Evolutionary conservation across 2,329 filamentous ascomycete species (phyloP).

Genomic region (Purpureocillium lavendulum): DNA sequence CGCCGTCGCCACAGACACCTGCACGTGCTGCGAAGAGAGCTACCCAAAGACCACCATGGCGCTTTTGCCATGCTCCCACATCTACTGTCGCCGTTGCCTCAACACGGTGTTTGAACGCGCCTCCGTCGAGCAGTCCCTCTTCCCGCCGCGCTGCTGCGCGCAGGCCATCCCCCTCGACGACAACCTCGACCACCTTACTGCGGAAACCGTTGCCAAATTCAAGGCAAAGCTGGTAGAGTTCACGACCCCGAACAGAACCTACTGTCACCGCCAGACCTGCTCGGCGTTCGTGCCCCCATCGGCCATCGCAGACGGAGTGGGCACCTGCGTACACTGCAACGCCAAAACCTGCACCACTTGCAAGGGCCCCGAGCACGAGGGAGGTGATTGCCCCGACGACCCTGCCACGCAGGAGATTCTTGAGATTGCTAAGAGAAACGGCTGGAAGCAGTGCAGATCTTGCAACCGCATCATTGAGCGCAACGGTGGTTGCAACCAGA

Average conservation of each 20-base stretch:
- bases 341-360: conserved; percentile 40
- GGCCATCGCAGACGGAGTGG: conserved; percentile 23
- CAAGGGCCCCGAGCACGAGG: conserved; percentile 35
- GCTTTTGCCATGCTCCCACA: conserved; percentile 28
- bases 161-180: conserved; percentile 27
- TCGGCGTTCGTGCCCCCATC: conserved; percentile 34
- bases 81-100: conserved; percentile 44
- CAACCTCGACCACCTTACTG: conserved; percentile 25
- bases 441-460: conserved; percentile 42
- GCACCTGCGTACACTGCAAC: conserved; percentile 32
- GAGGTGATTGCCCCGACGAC: conserved; percentile 42
- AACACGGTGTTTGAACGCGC: conserved; percentile 31
- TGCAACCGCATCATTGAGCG: conserved; percentile 43
- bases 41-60: neutral
- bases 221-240: conserved; percentile 38
- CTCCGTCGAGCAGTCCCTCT: conserved; percentile 40
- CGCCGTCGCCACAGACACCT: neutral
- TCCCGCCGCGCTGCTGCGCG: conserved; percentile 46
- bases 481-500: conserved; percentile 44
- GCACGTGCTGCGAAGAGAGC: neutral
- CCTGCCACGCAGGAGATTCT: conserved; percentile 28
- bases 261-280: conserved; percentile 38
- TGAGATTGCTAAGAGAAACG: conserved; percentile 26
- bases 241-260: conserved; percentile 36
- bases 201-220: conserved; percentile 25